Evolutionary conservation across 2,329 filamentous ascomycete species (phyloP), one percentile per base, ranked within the genome.

Genomic region (Exophiala sideris): DNA sequence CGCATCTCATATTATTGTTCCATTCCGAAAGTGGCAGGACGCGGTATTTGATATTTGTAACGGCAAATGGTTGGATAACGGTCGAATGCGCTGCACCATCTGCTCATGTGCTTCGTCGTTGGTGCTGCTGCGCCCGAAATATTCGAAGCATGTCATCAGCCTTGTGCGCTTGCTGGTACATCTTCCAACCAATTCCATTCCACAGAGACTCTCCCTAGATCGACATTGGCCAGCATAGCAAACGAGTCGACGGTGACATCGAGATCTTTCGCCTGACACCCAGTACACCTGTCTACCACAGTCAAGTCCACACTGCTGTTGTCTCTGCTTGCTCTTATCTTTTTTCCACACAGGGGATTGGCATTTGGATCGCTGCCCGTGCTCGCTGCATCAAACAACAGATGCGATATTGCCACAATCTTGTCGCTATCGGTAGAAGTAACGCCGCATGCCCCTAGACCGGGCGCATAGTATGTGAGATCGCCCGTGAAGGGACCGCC

Each of bases 381-480:
- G 6, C 68, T 68, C 1, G 74, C 74, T 0, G 81, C 77, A 67
- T 91, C 87, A 65, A 82, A 92, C 3, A 88, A 66, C n/a, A 77
- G 65, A 63, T 85, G 80, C 1, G 85, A 86, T 0, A 92, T 77
- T 0, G 88, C 81, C 34, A 81, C 85, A 38, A 91, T 80, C 52
- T 78, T 65, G 52, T 90, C 85, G 6, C 67, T 70, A 6, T 76
- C 73, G 1, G 66, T 69, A 49, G 80, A 82, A 1, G 71, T 76
- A 32, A 79, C 69, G 4, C 88, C 88, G 66, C 89, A 92, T 0
- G 87, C 84, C 10, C 88, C 88, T 3, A 89, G 75, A 0, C 70
- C 80, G 0, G 86, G 81, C 14, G 74, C 72, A 68, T 87, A 91
- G 72, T 84, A 91, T 1, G 86, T 89, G 47, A 88, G 68, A 46